Percentiles rank a stretch among this genome's conserved stretches.
These are phyloP conservation scores for Tephrocybe sp. DNA, from an alignment of 768 basidiomycete species.

Conservation along the genomic window DNA sequence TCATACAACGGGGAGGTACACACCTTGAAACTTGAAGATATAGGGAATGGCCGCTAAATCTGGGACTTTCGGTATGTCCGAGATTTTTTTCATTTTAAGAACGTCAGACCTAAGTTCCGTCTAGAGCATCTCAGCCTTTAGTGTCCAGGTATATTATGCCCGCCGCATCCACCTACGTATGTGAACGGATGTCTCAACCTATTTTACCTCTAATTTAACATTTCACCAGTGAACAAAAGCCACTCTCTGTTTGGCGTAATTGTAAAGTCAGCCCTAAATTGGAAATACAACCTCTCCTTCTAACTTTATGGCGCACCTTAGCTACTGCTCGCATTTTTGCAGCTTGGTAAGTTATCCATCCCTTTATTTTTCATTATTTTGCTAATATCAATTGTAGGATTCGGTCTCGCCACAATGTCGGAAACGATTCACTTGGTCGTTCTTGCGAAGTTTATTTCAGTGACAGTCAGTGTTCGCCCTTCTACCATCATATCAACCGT, in stretches of 20 bases:
- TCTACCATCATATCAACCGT: not conserved
- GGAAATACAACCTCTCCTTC: not conserved
- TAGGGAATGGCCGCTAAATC: not conserved
- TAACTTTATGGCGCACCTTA: not conserved
- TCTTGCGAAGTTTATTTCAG: not conserved
- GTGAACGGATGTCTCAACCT: not conserved
- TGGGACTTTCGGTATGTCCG: slow-evolving; percentile 4
- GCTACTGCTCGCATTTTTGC: not conserved
- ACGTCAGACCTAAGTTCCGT: not conserved
- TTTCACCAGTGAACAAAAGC: not conserved
- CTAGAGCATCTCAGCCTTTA: slow-evolving; percentile 2
- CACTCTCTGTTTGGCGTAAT: not conserved
- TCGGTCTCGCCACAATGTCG: slow-evolving; percentile 5
- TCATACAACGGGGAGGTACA: not conserved
- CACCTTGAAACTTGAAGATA: no score
- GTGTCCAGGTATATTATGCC: slow-evolving; percentile 5
- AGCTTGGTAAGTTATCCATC: not conserved
- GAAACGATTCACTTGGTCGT: not conserved
- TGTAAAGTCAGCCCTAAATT: not conserved
- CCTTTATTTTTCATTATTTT: not conserved
- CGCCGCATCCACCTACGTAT: not conserved
- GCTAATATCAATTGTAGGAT: no score
- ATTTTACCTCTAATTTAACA: not conserved
- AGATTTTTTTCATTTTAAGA: no score
- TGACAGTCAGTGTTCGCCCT: not conserved